Conservation (phyloP, 257 asterid genomes). For the Solanum rostratum region DNA sequence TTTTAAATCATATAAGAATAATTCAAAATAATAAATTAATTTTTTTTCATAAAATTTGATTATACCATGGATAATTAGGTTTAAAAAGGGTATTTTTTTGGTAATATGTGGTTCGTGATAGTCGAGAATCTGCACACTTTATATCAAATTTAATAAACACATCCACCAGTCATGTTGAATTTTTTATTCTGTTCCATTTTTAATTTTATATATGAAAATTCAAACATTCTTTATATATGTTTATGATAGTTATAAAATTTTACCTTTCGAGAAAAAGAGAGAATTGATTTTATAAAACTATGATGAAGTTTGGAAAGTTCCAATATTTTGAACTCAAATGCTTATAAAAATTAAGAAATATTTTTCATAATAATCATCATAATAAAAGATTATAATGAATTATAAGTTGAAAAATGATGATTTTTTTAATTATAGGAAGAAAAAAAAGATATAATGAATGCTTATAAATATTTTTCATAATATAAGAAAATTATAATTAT, state of each 20-base stretch:
- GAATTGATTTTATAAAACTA: too few relatives aligned
- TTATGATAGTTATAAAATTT: not conserved
- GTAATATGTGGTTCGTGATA: not conserved
- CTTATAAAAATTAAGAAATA: too few relatives aligned
- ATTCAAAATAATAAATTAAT: too few relatives aligned
- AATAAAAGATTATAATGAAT: too few relatives aligned
- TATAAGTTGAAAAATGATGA: too few relatives aligned
- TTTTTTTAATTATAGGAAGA: too few relatives aligned
- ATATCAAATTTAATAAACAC: not conserved
- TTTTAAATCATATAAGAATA: too few relatives aligned
- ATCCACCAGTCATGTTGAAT: accelerated
- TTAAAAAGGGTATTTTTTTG: not conserved
- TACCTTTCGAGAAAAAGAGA: not conserved
- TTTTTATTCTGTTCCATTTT: not conserved
- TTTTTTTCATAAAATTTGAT: too few relatives aligned
- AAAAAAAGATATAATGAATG: too few relatives aligned
- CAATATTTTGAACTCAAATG: not conserved
- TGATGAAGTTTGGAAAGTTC: not conserved
- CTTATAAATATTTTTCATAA: too few relatives aligned
- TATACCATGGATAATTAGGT: not conserved
- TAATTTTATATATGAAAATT: not conserved
- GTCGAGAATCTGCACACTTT: not conserved
- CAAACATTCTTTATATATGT: not conserved
- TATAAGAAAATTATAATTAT: too few relatives aligned
- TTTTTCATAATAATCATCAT: too few relatives aligned